A percentile compares a stretch with the other conserved stretches of the same genome.
Conservation (phyloP, 2,329 filamentous ascomycete species). For the Podosphaera aphanis region DNA sequence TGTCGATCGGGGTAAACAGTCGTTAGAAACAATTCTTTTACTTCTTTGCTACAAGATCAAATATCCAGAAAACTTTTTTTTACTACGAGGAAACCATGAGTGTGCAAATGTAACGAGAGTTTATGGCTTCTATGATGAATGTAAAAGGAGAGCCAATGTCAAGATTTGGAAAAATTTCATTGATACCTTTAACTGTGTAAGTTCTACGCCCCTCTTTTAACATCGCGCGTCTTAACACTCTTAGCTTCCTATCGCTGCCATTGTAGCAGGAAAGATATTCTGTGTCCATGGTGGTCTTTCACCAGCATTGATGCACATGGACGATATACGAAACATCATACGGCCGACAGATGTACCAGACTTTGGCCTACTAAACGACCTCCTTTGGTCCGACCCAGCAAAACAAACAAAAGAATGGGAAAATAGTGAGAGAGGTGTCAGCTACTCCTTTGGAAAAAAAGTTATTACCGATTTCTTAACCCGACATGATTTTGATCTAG, state of each 20-base stretch:
- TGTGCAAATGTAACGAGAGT: constrained; percentile 97
- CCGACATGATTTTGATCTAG: constrained; percentile 86
- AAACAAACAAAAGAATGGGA: constrained; percentile 98
- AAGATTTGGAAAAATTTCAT: constrained; percentile 98
- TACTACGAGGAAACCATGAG: constrained; percentile 95
- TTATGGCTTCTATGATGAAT: constrained; percentile 99
- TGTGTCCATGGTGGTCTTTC: constrained; percentile 90
- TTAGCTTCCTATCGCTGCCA: constrained; percentile 69
- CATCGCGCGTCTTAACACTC: constrained; percentile 5
- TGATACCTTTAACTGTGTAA: constrained; percentile 69
- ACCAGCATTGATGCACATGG: constrained; percentile 84
- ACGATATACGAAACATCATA: constrained; percentile 89
- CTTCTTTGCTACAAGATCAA: constrained; percentile 94
- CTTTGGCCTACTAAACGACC: constrained; percentile 81
- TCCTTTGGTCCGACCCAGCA: constrained; percentile 91
- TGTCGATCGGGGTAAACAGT: constrained; percentile 89
- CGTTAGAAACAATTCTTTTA: constrained; percentile 77
- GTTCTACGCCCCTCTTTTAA: constrained; percentile 2
- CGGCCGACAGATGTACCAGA: constrained; percentile 93
- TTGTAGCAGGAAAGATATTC: constrained; percentile 92
- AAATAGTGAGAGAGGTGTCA: constrained; percentile 86
- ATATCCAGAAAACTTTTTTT: constrained; percentile 99
- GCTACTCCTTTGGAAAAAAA: constrained; percentile 95
- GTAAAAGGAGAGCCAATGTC: constrained; percentile 97
- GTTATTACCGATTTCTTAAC: constrained; percentile 92